Conservation (phyloP, 1,284 basidiomycete species). For the Agroathelia rolfsii region DNA sequence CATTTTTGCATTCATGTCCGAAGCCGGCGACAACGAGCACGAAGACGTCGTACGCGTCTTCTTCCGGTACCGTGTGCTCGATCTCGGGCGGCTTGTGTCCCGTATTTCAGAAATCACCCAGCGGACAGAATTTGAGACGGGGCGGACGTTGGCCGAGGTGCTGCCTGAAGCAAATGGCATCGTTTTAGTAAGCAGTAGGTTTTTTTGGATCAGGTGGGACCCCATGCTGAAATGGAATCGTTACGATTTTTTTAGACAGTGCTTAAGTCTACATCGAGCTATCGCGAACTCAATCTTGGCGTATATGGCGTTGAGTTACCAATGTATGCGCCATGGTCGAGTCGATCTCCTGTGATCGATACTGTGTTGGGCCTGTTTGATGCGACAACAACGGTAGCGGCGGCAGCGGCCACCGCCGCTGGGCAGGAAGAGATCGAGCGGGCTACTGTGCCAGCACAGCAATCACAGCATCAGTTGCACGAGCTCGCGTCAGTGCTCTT, state of each 20-base stretch:
- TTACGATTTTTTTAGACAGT: conserved; percentile 41
- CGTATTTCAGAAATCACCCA: conserved; percentile 40
- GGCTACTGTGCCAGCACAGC: conserved; percentile 16
- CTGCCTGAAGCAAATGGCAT: conserved; percentile 69
- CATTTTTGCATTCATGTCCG: conserved; percentile 56
- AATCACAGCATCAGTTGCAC: conserved; percentile 55
- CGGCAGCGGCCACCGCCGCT: conserved; percentile 23
- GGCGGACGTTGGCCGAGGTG: conserved; percentile 30
- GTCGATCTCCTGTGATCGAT: conserved; percentile 55
- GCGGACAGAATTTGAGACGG: conserved; percentile 29
- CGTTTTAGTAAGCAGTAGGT: conserved; percentile 41
- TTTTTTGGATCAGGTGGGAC: neutral
- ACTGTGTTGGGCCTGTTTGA: conserved; percentile 68
- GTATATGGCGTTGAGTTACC: conserved; percentile 73
- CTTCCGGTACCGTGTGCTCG: conserved; percentile 64
- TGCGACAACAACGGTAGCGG: conserved; percentile 45
- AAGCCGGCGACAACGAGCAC: conserved; percentile 41
- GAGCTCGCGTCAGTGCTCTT: conserved; percentile 65
- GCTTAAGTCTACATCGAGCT: conserved; percentile 62
- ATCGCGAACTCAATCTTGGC: conserved; percentile 59
- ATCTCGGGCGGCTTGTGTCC: conserved; percentile 47
- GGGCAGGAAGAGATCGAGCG: no score
- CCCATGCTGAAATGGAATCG: conserved; percentile 5
- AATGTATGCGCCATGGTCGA: conserved; percentile 81
- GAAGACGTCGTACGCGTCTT: conserved; percentile 81